Evolutionary conservation across 352 stramenopile species (phyloP).

Genomic region (Blastocystis sp.): DNA sequence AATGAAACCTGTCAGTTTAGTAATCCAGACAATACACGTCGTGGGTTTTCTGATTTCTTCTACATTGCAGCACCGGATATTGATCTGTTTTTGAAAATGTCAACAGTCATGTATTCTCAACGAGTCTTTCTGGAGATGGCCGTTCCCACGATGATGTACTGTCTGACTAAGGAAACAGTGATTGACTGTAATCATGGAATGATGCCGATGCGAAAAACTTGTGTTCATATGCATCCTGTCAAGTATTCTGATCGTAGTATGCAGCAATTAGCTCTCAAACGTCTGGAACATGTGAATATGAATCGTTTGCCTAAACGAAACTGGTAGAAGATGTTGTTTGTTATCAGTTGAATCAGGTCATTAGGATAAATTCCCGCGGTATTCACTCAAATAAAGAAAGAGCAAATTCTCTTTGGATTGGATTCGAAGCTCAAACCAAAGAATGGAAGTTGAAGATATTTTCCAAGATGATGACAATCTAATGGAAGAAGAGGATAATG

Average conservation of each 20-base stretch:
- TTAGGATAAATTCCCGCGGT: background rate
- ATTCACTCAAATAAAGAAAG: background rate
- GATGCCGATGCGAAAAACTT: background rate
- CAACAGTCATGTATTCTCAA: background rate
- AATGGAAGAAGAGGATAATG: slow-evolving; percentile 43
- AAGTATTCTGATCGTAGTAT: background rate
- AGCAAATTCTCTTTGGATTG: slow-evolving; percentile 52
- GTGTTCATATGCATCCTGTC: slow-evolving; percentile 15
- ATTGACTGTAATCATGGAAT: slow-evolving; percentile 12
- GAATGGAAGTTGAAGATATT: slow-evolving; percentile 48
- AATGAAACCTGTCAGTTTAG: background rate
- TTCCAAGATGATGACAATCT: slow-evolving; percentile 5
- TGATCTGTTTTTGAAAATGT: background rate
- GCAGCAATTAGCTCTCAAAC: background rate
- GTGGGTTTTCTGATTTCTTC: slow-evolving; percentile 17
- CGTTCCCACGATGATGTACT: background rate
- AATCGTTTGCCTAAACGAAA: too few relatives aligned
- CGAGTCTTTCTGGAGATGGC: slow-evolving; percentile 11
- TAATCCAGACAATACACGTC: background rate
- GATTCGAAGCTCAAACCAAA: background rate
- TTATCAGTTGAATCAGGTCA: too few relatives aligned
- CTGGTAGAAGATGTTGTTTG: too few relatives aligned
- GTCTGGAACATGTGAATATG: background rate
- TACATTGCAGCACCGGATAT: background rate
- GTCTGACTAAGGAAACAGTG: background rate